Base-by-base conservation (phyloP, 2,329 filamentous ascomycete genomes). In the Fusarium oligoseptatum region DNA sequence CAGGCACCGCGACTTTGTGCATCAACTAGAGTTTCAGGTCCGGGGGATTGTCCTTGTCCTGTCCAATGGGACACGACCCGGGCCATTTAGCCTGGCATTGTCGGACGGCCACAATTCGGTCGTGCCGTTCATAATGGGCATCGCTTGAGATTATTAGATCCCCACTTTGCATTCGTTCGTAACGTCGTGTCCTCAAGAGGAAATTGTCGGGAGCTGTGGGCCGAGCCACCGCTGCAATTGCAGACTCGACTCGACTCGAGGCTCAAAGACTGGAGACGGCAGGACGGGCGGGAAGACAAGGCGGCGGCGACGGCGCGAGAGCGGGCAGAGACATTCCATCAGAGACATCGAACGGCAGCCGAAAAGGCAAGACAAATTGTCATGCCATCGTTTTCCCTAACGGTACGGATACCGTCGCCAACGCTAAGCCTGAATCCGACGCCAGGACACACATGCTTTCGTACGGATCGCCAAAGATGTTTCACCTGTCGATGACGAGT, bases 11-110 rank as follows among this genome's bases (percentile, higher is more conserved):
- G 43, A 63, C 67, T 80, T 82, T 82, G 78, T 83, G 81, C 80
- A 82, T 65, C 58, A 78, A 77, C 81, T 81, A 81, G 66, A 50
- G 81, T 83, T 83, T 83, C 81, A 83, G 79, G 79, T 80, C 75
- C 45, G 68, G 58, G 57, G 48, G 48, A 50, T 60, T 67, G 64
- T 41, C 50, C 68, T 60, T 43, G 36, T 34, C 34, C 48, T 50
- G 63, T 34, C 81, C 81, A 83, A 83, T 82, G 66, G 80, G 80
- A 76, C 74, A 34, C 27, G 37, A 70, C 37, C 80, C 80, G 77
- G 66, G 32, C 7, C 48, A 41, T 61, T 70, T 74, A 72, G 77
- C 68, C 62, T 72, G 57, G 60, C 39, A 67, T 66, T 60, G 56
- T 68, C 43, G 57, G 36, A 34, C 70, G 74, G 76, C 63, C 70